Conservation (phyloP, 2,329 filamentous ascomycete species). For the Calonectria pteridis region DNA sequence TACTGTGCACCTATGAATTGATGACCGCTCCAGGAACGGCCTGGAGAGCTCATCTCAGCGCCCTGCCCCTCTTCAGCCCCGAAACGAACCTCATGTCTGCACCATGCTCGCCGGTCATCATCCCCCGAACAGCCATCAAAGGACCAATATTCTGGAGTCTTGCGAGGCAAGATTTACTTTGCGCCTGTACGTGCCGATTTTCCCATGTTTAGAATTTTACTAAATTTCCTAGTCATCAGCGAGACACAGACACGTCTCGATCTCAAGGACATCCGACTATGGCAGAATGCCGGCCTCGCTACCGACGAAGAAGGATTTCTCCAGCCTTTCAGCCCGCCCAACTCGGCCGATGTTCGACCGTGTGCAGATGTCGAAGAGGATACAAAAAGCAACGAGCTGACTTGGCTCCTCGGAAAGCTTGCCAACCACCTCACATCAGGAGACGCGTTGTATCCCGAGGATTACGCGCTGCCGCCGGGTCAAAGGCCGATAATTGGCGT, state of each 20-base stretch:
- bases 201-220: background rate
- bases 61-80: slow-evolving; percentile 71
- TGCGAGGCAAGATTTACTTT: slow-evolving; percentile 36
- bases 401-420: slow-evolving; percentile 76
- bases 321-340: slow-evolving; percentile 49
- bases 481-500: slow-evolving; percentile 36
- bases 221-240: slow-evolving; percentile 30
- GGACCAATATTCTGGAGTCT: slow-evolving; percentile 42
- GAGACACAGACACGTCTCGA: slow-evolving; percentile 56
- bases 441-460: slow-evolving; percentile 57
- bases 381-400: slow-evolving; percentile 71
- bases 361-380: slow-evolving; percentile 71
- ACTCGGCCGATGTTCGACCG: slow-evolving; percentile 55
- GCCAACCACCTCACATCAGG: slow-evolving; percentile 73
- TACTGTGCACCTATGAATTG: slow-evolving; percentile 76
- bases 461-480: slow-evolving; percentile 39
- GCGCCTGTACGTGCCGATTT: slow-evolving; percentile 31
- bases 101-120: slow-evolving; percentile 25
- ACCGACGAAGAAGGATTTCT: slow-evolving; percentile 47
- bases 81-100: slow-evolving; percentile 42
- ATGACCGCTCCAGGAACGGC: slow-evolving; percentile 73
- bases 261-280: slow-evolving; percentile 71
- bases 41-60: slow-evolving; percentile 75
- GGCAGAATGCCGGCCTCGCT: slow-evolving; percentile 73
- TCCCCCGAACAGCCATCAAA: slow-evolving; percentile 37